phyloP scores from a whole-genome alignment of 345 rosid genomes.

The Citrus inodora region DNA sequence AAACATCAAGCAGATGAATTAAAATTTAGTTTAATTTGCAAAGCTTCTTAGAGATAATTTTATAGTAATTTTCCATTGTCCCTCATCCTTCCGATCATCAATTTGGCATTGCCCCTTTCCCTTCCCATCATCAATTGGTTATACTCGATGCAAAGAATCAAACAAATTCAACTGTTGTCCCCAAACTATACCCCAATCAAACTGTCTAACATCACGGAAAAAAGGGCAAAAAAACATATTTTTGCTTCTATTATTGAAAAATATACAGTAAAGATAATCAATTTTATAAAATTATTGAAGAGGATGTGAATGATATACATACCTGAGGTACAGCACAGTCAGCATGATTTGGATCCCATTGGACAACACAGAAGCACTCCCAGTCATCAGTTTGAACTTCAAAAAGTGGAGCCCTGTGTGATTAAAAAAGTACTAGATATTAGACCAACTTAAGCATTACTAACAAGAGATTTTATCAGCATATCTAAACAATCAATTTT shows the following conservation, averaged over 20 bases:
- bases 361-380: conserved; percentile 85
- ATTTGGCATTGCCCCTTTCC: background rate
- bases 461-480: background rate
- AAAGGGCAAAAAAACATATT: too few relatives aligned
- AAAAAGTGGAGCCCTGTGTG: conserved; percentile 80
- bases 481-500: background rate
- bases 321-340: conserved; percentile 98
- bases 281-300: background rate
- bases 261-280: background rate
- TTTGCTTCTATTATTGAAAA: background rate
- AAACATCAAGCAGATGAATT: background rate
- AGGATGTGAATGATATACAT: conserved; percentile 7
- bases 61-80: background rate
- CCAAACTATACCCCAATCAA: background rate
- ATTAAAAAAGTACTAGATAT: conserved; percentile 11
- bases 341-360: conserved; percentile 84
- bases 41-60: background rate
- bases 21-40: background rate
- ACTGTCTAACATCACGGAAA: background rate
- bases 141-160: background rate
- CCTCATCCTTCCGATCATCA: background rate
- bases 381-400: conserved; percentile 88
- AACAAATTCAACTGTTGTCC: background rate
- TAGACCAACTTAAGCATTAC: conserved; percentile 7
- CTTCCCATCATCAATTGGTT: background rate